Percentiles rank a stretch among this genome's conserved stretches.
Conservation (phyloP, 371 early-diverging fungal genomes). For the Mucor irregularis region DNA sequence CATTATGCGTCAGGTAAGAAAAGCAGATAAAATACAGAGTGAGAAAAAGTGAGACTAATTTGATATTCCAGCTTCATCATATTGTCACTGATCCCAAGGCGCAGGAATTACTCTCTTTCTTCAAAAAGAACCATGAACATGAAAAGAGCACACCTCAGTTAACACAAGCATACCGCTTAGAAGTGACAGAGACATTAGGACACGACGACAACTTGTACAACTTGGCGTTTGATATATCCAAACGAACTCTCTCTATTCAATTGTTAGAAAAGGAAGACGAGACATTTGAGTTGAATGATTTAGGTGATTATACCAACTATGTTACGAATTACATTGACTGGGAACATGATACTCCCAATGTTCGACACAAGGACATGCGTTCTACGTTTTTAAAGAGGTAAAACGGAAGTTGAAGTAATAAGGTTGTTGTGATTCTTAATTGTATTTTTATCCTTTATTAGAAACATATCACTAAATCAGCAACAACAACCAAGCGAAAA, state of each 20-base stretch:
- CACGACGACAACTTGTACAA: slow-evolving; percentile 35
- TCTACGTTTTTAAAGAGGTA: slow-evolving; percentile 47
- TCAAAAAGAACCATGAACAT: background rate
- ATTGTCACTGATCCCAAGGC: slow-evolving; percentile 23
- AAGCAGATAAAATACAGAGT: too few species aligned
- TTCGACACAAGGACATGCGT: slow-evolving; percentile 56
- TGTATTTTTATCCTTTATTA: background rate
- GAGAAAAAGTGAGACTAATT: too few species aligned
- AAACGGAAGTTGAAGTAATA: background rate
- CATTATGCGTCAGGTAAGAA: slow-evolving; percentile 27
- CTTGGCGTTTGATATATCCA: slow-evolving; percentile 32
- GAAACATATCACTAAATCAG: slow-evolving; percentile 14
- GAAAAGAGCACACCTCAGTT: slow-evolving; percentile 23
- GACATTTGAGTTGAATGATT: slow-evolving; percentile 27
- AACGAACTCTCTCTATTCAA: slow-evolving; percentile 71
- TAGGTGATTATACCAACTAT: slow-evolving; percentile 84
- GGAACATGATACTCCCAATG: slow-evolving; percentile 67
- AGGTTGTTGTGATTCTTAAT: too few species aligned
- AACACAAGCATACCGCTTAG: slow-evolving; percentile 51
- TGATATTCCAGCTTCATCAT: slow-evolving; percentile 16
- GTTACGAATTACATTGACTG: slow-evolving; percentile 82
- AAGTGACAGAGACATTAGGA: slow-evolving; percentile 37
- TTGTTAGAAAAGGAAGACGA: slow-evolving; percentile 68
- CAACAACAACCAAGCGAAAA: slow-evolving; percentile 23
- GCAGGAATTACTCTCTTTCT: slow-evolving; percentile 13